These are phyloP conservation scores for Trametes cinnabarina DNA, from an alignment of 768 basidiomycete genomes.

Conservation along the genomic window DNA sequence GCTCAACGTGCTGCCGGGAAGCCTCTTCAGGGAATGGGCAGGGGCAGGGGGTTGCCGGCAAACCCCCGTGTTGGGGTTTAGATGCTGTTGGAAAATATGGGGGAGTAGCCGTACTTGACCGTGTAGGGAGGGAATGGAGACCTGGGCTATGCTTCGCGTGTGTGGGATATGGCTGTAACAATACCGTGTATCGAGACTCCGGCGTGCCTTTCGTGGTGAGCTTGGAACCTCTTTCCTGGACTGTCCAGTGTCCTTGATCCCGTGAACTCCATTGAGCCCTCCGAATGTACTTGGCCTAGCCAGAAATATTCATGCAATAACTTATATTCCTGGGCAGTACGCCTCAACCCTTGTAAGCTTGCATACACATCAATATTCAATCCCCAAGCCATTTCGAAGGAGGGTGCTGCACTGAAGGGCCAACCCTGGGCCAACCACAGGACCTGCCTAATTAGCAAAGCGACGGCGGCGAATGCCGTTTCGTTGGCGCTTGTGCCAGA, in stretches of 20 bases:
- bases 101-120: background rate
- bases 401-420: no score
- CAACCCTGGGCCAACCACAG: no score
- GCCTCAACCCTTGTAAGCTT: no score
- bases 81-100: background rate
- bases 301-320: no score
- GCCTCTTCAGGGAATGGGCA: background rate
- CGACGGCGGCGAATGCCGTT: no score
- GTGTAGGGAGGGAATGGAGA: background rate
- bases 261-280: no score
- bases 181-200: background rate
- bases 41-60: background rate
- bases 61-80: background rate
- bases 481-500: background rate
- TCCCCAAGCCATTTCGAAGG: no score
- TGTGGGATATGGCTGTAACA: slow-evolving; percentile 12
- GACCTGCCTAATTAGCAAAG: no score
- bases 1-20: background rate
- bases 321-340: no score
- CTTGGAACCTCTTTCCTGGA: background rate
- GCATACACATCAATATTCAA: no score
- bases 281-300: no score
- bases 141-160: background rate
- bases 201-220: background rate
- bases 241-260: background rate